Percentiles rank a stretch among this genome's conserved stretches.
These are phyloP conservation scores for Neocatenulostroma microsporum DNA, from an alignment of 2,329 filamentous ascomycete species.

Conservation along the genomic window DNA sequence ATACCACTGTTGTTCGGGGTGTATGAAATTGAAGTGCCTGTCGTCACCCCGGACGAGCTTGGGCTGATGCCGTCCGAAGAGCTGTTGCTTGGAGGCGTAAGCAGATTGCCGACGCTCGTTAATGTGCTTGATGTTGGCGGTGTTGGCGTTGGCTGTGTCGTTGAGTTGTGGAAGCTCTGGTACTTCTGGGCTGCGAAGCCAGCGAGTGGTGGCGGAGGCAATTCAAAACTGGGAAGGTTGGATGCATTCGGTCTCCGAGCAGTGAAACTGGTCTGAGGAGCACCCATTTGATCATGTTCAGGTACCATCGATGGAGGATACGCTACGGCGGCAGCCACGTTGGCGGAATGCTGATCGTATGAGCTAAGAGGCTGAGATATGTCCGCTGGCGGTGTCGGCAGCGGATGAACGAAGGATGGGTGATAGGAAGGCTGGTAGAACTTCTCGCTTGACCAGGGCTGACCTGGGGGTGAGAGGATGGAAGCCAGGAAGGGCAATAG, in stretches of 20 bases:
- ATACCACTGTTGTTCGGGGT: constrained; percentile 54
- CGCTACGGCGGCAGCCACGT: constrained; percentile 56
- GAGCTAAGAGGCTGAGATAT: constrained; percentile 22
- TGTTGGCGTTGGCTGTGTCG: constrained; percentile 34
- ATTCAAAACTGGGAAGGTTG: constrained; percentile 60
- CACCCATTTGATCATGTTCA: constrained; percentile 53
- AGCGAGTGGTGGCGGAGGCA: constrained; percentile 54
- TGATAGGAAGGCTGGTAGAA: constrained; percentile 16
- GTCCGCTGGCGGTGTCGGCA: constrained; percentile 26
- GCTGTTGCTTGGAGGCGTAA: constrained; percentile 55
- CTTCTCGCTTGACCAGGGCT: constrained; percentile 22
- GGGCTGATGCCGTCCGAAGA: constrained; percentile 55
- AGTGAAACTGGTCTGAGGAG: constrained; percentile 59
- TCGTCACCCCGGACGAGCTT: constrained; percentile 52
- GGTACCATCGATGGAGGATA: constrained; percentile 55
- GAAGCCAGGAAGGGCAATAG: constrained; percentile 27
- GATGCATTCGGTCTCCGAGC: constrained; percentile 62
- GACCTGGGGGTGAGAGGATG: constrained; percentile 21
- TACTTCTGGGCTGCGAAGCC: constrained; percentile 46
- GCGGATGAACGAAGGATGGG: constrained; percentile 19
- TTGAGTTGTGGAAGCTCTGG: constrained; percentile 31
- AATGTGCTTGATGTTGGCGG: constrained; percentile 33
- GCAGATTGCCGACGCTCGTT: constrained; percentile 52
- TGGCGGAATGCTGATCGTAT: constrained; percentile 38
- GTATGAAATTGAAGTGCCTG: constrained; percentile 54